Conservation (phyloP, 202 grass and related monocot species). For the Elaeis oleifera region DNA sequence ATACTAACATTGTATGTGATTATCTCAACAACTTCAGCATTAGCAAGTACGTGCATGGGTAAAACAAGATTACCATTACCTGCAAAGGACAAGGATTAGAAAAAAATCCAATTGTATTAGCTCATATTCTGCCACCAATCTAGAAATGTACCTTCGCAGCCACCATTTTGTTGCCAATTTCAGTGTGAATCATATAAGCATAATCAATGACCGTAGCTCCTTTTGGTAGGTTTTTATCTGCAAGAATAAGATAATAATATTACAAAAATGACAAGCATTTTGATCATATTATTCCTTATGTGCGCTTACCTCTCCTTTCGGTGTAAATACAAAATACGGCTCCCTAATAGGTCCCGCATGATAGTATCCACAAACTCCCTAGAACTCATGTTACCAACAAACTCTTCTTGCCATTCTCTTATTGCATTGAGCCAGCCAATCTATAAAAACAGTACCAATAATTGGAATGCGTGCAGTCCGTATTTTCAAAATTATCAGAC, state of each 20-base stretch:
- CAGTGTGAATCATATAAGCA: conserved; percentile 96
- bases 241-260: not conserved
- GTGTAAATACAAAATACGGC: conserved; percentile 94
- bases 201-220: conserved; percentile 97
- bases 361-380: conserved; percentile 95
- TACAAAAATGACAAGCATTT: too few species aligned
- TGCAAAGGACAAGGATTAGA: conserved; percentile 39
- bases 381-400: conserved; percentile 99
- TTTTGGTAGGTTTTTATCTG: conserved; percentile 94
- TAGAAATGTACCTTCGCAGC: conserved; percentile 66
- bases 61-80: conserved; percentile 91
- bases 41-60: conserved; percentile 78
- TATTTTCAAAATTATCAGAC: too few species aligned
- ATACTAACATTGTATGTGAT: conserved; percentile 86
- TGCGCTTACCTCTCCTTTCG: conserved; percentile 79
- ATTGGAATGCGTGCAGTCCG: too few species aligned
- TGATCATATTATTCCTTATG: not conserved
- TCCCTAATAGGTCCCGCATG: conserved; percentile 84
- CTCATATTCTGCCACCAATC: not conserved
- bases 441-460: conserved; percentile 26
- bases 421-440: conserved; percentile 99
- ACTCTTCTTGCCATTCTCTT: conserved; percentile 98
- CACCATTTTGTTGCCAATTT: conserved; percentile 99
- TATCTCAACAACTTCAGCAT: conserved; percentile 99
- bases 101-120: conserved; percentile 21